Conservation (phyloP, 2,329 filamentous ascomycete genomes). For the Bipolaris victoriae region DNA sequence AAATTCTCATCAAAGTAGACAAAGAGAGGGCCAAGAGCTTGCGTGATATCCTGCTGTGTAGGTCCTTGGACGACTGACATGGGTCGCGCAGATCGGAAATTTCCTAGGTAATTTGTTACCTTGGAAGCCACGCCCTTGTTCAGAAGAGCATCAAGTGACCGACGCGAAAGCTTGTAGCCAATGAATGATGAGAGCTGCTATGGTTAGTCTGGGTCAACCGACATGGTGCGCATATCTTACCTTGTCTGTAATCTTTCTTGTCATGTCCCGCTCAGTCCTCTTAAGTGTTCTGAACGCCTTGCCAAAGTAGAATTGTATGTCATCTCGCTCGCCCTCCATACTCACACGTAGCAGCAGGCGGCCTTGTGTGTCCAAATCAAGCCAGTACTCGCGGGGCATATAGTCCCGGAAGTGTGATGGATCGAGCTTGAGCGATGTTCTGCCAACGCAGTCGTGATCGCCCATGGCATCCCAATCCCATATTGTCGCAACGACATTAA, state of each 20-base stretch:
- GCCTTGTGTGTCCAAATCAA: slow-evolving; percentile 95
- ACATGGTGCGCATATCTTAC: slow-evolving; percentile 54
- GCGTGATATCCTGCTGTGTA: slow-evolving; percentile 76
- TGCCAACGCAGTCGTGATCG: slow-evolving; percentile 95
- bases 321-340: slow-evolving; percentile 98
- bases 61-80: slow-evolving; percentile 60
- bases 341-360: slow-evolving; percentile 87
- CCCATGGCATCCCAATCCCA: slow-evolving; percentile 99
- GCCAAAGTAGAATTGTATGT: slow-evolving; percentile 98
- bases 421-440: slow-evolving; percentile 97
- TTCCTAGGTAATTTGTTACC: slow-evolving; percentile 64
- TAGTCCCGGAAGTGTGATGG: slow-evolving; percentile 97
- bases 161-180: slow-evolving; percentile 81
- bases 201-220: slow-evolving; percentile 14
- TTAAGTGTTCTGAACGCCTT: slow-evolving; percentile 96
- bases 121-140: slow-evolving; percentile 74
- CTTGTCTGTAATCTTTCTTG: slow-evolving; percentile 96
- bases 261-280: slow-evolving; percentile 97
- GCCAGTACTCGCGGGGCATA: slow-evolving; percentile 93
- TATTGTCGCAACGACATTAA: slow-evolving; percentile 95
- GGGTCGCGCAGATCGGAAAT: slow-evolving; percentile 59
- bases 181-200: slow-evolving; percentile 87
- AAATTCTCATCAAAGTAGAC: slow-evolving; percentile 98
- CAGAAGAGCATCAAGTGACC: slow-evolving; percentile 76
- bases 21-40: slow-evolving; percentile 83